Conservation (phyloP, 129 eudicot species). For the Tanacetum coccineum region DNA sequence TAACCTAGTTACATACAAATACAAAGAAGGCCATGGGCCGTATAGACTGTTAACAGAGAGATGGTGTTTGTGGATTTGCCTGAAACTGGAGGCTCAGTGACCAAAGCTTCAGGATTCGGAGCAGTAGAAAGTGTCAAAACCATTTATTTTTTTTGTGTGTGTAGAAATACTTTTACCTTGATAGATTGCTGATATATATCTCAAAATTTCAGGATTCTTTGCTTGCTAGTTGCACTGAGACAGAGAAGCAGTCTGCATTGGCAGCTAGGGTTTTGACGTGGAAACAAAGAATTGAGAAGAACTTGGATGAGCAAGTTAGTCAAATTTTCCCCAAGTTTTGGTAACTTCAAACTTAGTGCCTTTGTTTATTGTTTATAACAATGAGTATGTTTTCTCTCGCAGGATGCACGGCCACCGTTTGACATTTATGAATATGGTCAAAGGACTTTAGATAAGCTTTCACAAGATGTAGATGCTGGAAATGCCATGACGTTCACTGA, state of each 20-base stretch:
- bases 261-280: slow-evolving; percentile 92
- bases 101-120: slow-evolving; percentile 59
- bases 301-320: slow-evolving; percentile 86
- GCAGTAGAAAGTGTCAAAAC: slow-evolving; percentile 96
- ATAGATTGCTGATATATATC: neutral
- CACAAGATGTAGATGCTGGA: slow-evolving; percentile 30
- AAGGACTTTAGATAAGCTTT: slow-evolving; percentile 57
- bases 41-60: too few species aligned
- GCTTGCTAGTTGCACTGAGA: slow-evolving; percentile 64
- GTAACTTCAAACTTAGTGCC: neutral
- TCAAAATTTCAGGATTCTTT: slow-evolving; percentile 64
- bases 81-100: slow-evolving; percentile 47
- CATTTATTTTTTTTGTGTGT: slow-evolving; percentile 7
- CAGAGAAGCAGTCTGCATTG: slow-evolving; percentile 76
- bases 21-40: too few species aligned
- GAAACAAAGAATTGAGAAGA: slow-evolving; percentile 91
- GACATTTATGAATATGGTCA: slow-evolving; percentile 90
- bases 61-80: slow-evolving; percentile 94
- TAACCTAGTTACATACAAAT: too few species aligned
- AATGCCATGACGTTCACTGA: slow-evolving; percentile 52
- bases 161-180: neutral
- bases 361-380: neutral
- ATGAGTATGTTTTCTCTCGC: slow-evolving; percentile 17
- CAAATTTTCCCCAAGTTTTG: neutral
- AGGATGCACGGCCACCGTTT: slow-evolving; percentile 90